Percentiles rank a stretch among this genome's conserved stretches.
Conservation (phyloP, 169 alveolate genomes). For the Perkinsus olseni region DNA sequence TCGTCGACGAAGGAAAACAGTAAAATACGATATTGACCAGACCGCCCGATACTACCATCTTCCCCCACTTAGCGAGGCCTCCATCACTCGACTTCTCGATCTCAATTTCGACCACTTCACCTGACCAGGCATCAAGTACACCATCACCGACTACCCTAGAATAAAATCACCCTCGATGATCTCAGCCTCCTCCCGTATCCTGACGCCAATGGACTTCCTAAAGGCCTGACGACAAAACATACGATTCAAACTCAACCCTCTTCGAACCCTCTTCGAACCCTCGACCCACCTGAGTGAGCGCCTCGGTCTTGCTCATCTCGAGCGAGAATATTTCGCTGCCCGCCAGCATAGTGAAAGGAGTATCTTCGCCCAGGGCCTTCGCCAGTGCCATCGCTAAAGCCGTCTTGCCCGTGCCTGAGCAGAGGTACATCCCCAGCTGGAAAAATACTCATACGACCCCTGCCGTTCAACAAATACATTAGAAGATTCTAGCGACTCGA, state of each 20-base stretch:
- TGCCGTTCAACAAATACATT: no score
- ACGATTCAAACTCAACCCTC: not conserved
- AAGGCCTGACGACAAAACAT: constrained; percentile 71
- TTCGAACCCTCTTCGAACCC: not conserved
- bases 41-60: not conserved
- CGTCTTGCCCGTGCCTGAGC: constrained; percentile 82
- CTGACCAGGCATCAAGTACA: not conserved
- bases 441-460: no score
- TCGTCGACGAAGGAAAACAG: not conserved
- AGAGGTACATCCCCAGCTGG: no score
- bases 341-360: constrained; percentile 95
- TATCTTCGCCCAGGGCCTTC: constrained; percentile 88
- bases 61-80: constrained; percentile 7
- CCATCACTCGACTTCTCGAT: constrained; percentile 56
- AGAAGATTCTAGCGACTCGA: no score
- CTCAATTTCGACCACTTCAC: constrained; percentile 96
- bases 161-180: constrained; percentile 88
- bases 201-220: constrained; percentile 95
- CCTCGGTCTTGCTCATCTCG: constrained; percentile 96
- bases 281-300: constrained; percentile 46
- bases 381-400: constrained; percentile 99
- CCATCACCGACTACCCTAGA: not conserved
- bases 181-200: constrained; percentile 96
- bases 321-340: constrained; percentile 96
- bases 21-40: not conserved